Conservation (phyloP, 2,329 filamentous ascomycete genomes). For the Fusarium sacchari region DNA sequence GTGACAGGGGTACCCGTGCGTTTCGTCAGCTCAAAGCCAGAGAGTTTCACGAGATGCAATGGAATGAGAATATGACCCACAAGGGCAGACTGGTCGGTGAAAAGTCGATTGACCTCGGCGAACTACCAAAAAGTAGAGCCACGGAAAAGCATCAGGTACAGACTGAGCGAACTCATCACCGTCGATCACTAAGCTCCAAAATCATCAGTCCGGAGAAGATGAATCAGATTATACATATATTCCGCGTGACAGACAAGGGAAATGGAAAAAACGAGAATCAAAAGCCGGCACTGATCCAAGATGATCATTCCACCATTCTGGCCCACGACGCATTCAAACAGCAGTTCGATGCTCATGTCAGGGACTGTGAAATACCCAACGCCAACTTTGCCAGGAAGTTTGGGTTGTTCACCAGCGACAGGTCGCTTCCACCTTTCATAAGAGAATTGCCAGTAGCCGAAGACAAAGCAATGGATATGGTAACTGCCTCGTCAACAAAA, state of each 20-base stretch:
- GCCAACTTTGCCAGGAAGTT: constrained; percentile 58
- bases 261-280: background rate
- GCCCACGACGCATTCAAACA: constrained; percentile 17
- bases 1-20: constrained; percentile 50
- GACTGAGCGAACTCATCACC: background rate
- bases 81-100: constrained; percentile 50
- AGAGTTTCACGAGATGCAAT: constrained; percentile 55
- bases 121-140: constrained; percentile 6
- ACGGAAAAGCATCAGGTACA: background rate
- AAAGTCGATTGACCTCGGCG: constrained; percentile 35
- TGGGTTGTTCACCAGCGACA: constrained; percentile 47
- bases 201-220: constrained; percentile 1
- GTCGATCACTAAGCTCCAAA: constrained; percentile 5
- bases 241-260: constrained; percentile 11
- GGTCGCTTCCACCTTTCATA: constrained; percentile 49
- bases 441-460: constrained; percentile 55
- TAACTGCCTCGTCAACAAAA: constrained; percentile 42
- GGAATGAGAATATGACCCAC: constrained; percentile 45
- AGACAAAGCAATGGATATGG: constrained; percentile 52
- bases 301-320: background rate
- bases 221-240: constrained; percentile 11
- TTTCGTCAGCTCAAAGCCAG: constrained; percentile 51
- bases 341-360: constrained; percentile 33
- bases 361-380: constrained; percentile 53
- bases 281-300: background rate